Evolutionary conservation across 2,329 filamentous ascomycete species (phyloP).

Genomic region (Polytolypa hystricis): DNA sequence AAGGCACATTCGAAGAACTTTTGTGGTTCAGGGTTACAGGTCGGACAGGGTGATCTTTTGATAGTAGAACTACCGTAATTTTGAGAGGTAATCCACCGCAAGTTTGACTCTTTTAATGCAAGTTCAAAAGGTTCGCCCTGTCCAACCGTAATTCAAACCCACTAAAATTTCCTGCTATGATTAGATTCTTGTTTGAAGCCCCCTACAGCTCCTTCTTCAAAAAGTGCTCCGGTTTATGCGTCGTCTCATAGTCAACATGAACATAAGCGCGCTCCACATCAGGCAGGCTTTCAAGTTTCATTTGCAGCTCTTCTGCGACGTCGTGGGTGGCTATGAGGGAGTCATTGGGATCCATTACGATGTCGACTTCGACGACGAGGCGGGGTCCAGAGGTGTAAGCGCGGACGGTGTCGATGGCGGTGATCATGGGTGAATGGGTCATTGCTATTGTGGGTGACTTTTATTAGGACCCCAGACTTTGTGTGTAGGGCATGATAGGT

Average conservation of each 20-base stretch:
- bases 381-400: constrained; percentile 84
- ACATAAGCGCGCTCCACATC: constrained; percentile 92
- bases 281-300: constrained; percentile 83
- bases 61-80: too few relatives aligned
- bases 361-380: constrained; percentile 88
- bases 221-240: constrained; percentile 80
- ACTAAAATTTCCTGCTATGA: too few relatives aligned
- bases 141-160: too few relatives aligned
- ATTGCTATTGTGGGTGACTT: constrained; percentile 53
- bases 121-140: too few relatives aligned
- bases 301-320: constrained; percentile 84
- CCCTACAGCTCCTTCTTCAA: constrained; percentile 52
- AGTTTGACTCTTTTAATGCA: too few relatives aligned
- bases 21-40: too few relatives aligned
- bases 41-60: too few relatives aligned
- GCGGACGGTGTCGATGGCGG: constrained; percentile 85
- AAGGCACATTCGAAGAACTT: too few relatives aligned
- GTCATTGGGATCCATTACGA: constrained; percentile 75
- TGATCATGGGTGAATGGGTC: constrained; percentile 73
- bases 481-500: not conserved
- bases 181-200: too few relatives aligned
- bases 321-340: constrained; percentile 75
- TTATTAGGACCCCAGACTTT: too few relatives aligned
- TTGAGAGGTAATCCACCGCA: too few relatives aligned
- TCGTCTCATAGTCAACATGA: constrained; percentile 94